Evolutionary conservation across 2,329 filamentous ascomycete species (phyloP), one percentile per base, ranked within the genome.

Genomic region (Nothopassalora personata): DNA sequence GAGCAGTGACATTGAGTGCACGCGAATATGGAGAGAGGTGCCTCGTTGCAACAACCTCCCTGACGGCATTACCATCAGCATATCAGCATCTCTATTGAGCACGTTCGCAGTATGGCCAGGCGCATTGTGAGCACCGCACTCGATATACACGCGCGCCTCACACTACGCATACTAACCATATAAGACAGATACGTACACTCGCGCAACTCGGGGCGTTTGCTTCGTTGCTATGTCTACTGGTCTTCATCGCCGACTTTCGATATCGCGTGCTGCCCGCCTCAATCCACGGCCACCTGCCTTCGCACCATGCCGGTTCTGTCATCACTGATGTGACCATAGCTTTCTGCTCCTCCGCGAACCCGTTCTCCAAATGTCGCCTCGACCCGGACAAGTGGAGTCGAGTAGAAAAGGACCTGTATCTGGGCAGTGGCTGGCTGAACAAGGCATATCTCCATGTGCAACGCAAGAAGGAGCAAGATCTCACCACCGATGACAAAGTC

Each of bases 381-480:
- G 87, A 94, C 69, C 74, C 81, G 39, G 77, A 84, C 47, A 79
- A 83, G 62, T 97, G 92, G 92, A 86, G 90, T 67, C 87, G 89
- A 52, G 80, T 97, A 62, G 89, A 96, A 65, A 97, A 96, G 76
- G 91, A 97, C 71, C 81, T 97, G 0, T 94, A 91, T 71, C 82
- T 97, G 18, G 85, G 85, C 61, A 84, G 83, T 60, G 83, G 86
- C 54, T 90, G 90, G 84, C 80, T 89, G 47, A 84, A 84, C 30
- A 89, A 83, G 70, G 91, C 90, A 33, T 97, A 90, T 73, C 74
- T 97, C 28, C 88, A 92, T 71, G 83, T 96, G 61, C 85, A 89
- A 74, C 84, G 90, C 64, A 94, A 92, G 79, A 87, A 87, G 67
- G 91, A 96, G 77, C 89, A 93, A 72, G 90, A 96, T 61, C 82